Percentiles rank a stretch among this genome's conserved stretches.
phyloP scores from a whole-genome alignment of 805 yeast species.

The Pichia exigua region DNA sequence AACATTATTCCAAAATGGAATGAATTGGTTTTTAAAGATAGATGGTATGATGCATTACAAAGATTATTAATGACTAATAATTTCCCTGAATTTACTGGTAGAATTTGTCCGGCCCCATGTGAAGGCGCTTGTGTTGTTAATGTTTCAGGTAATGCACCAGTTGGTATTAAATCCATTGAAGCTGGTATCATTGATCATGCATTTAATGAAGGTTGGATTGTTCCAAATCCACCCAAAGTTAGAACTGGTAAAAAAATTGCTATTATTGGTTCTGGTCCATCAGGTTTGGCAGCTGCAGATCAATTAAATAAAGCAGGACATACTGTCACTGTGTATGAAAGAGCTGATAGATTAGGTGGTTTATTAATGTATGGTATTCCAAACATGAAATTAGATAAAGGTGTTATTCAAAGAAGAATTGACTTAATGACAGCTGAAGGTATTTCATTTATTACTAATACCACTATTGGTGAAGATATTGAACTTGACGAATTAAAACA shows the following conservation, averaged over 20 bases:
- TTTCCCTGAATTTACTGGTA: constrained; percentile 97
- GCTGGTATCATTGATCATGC: constrained; percentile 95
- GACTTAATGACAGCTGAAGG: constrained; percentile 90
- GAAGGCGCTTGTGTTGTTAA: constrained; percentile 87
- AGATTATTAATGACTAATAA: constrained; percentile 92
- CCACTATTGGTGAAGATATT: constrained; percentile 80
- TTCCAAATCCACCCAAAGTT: constrained; percentile 65
- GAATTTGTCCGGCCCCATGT: constrained; percentile 99
- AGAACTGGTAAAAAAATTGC: constrained; percentile 87
- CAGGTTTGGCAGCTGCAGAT: constrained; percentile 95
- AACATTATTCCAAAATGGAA: constrained; percentile 98
- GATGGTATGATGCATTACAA: constrained; percentile 91
- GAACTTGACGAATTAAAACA: constrained; percentile 60
- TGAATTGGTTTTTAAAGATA: constrained; percentile 87
- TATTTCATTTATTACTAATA: constrained; percentile 63
- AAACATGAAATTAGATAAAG: constrained; percentile 94
- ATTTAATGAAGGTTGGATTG: constrained; percentile 94
- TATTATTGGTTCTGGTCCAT: constrained; percentile 92
- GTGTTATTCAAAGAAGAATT: constrained; percentile 86
- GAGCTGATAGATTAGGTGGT: constrained; percentile 95
- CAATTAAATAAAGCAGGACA: constrained; percentile 97
- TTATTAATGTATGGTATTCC: constrained; percentile 98
- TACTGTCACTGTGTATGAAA: constrained; percentile 81
- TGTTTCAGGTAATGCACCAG: constrained; percentile 89
- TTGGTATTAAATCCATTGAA: constrained; percentile 93